phyloP scores from a whole-genome alignment of 305 asterid species.

The Solanum hybrid region DNA sequence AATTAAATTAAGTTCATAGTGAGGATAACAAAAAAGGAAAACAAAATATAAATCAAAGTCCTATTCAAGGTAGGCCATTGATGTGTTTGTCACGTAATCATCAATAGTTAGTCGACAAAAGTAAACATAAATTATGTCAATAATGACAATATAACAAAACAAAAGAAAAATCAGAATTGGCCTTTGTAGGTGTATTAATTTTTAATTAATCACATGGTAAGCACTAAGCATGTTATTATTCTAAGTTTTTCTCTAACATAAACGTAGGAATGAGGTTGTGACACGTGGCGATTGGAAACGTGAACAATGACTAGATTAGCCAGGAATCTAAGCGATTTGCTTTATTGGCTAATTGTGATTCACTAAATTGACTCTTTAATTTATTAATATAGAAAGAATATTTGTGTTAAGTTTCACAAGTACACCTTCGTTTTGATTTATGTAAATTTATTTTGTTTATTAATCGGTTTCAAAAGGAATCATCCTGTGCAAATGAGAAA shows the following conservation, averaged over 20 bases:
- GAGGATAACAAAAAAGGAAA: not conserved
- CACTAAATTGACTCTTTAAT: not conserved
- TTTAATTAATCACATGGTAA: not conserved
- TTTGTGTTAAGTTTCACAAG: not conserved
- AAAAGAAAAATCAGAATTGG: not conserved
- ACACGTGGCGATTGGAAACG: not conserved
- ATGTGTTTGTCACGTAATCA: not conserved
- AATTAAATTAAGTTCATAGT: not conserved
- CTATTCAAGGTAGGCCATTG: not conserved
- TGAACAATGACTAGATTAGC: not conserved
- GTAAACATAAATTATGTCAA: not conserved
- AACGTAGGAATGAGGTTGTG: not conserved
- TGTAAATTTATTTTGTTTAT: not conserved
- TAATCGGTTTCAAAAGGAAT: not conserved
- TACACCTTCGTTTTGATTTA: not conserved
- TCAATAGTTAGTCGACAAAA: not conserved
- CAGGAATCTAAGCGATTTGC: not conserved
- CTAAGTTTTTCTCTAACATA: not conserved
- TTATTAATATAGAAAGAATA: not conserved
- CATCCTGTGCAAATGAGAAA: not conserved
- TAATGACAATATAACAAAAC: not conserved
- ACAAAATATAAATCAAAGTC: not conserved
- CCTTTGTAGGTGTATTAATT: not conserved
- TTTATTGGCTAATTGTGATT: constrained; percentile 5
- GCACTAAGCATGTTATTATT: not conserved